A percentile compares a stretch with the other conserved stretches of the same genome.
Conservation (phyloP, 176 grass and related monocot genomes). For the Microstegium vimineum region DNA sequence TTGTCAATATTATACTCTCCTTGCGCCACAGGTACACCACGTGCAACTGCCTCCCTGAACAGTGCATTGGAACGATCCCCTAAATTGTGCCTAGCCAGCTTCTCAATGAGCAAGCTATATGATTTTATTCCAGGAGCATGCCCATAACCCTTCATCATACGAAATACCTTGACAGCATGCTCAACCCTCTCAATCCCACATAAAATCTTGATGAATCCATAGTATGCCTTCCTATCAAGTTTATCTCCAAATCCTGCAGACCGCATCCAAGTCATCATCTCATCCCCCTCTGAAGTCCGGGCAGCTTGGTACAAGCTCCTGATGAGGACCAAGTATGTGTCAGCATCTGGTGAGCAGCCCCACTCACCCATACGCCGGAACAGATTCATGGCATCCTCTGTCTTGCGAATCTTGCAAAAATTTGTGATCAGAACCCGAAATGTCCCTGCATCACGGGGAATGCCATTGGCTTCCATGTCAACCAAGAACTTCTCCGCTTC, state of each 20-base stretch:
- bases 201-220: slow-evolving; percentile 88
- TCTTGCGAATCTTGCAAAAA: slow-evolving; percentile 85
- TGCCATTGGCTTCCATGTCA: slow-evolving; percentile 79
- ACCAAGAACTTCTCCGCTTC: slow-evolving; percentile 82
- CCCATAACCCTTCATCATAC: slow-evolving; percentile 90
- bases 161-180: slow-evolving; percentile 90
- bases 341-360: slow-evolving; percentile 91
- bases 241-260: slow-evolving; percentile 73
- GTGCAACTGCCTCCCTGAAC: slow-evolving; percentile 75
- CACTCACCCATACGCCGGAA: slow-evolving; percentile 72
- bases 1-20: slow-evolving; percentile 58
- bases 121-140: slow-evolving; percentile 84
- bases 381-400: slow-evolving; percentile 77
- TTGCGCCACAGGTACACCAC: slow-evolving; percentile 48
- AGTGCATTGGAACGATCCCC: slow-evolving; percentile 78
- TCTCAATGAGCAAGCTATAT: slow-evolving; percentile 76
- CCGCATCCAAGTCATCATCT: slow-evolving; percentile 88
- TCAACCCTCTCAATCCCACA: slow-evolving; percentile 98
- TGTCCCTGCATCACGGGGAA: slow-evolving; percentile 68
- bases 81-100: slow-evolving; percentile 73
- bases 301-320: slow-evolving; percentile 89
- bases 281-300: slow-evolving; percentile 75
- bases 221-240: slow-evolving; percentile 86
- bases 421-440: slow-evolving; percentile 81
- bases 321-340: slow-evolving; percentile 70